Percentiles rank a stretch among this genome's conserved stretches.
Evolutionary conservation across 352 stramenopile species (phyloP).

Genomic region (Pythium scleroteichum): DNA sequence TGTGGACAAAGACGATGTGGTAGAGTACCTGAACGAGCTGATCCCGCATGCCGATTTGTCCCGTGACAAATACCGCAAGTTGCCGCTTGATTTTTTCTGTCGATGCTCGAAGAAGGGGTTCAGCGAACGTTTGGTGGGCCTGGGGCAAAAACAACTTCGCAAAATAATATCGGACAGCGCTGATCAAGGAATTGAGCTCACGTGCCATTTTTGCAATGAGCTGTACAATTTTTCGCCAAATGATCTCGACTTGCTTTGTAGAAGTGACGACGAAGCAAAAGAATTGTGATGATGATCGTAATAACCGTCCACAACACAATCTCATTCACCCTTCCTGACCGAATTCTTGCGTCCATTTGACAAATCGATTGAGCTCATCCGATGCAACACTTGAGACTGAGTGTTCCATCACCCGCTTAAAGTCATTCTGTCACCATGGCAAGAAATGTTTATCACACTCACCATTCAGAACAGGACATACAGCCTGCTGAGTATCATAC

Average conservation of each 20-base stretch:
- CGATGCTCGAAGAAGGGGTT: constrained; percentile 82
- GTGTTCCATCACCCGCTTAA: constrained; percentile 94
- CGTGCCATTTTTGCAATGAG: constrained; percentile 88
- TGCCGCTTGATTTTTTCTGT: constrained; percentile 83
- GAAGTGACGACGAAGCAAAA: not conserved
- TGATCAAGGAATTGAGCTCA: constrained; percentile 64
- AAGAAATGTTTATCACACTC: not conserved
- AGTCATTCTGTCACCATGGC: constrained; percentile 84
- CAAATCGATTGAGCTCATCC: constrained; percentile 97
- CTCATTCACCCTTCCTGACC: constrained; percentile 94
- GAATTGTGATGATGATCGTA: constrained; percentile 21
- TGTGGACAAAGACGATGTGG: constrained; percentile 51
- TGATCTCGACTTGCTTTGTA: constrained; percentile 45
- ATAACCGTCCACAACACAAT: not conserved
- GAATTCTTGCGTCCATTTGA: constrained; percentile 99
- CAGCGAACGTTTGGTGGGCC: constrained; percentile 44
- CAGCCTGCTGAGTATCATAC: constrained; percentile 31
- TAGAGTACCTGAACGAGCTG: constrained; percentile 75
- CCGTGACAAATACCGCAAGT: constrained; percentile 49
- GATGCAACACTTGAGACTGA: constrained; percentile 94
- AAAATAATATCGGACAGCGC: constrained; percentile 51
- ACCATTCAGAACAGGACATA: not conserved
- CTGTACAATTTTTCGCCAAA: constrained; percentile 58
- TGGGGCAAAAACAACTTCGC: constrained; percentile 49
- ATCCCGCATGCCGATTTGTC: constrained; percentile 70